Conservation (phyloP, 495 filamentous ascomycete genomes). For the Lichenothelia convexa region DNA sequence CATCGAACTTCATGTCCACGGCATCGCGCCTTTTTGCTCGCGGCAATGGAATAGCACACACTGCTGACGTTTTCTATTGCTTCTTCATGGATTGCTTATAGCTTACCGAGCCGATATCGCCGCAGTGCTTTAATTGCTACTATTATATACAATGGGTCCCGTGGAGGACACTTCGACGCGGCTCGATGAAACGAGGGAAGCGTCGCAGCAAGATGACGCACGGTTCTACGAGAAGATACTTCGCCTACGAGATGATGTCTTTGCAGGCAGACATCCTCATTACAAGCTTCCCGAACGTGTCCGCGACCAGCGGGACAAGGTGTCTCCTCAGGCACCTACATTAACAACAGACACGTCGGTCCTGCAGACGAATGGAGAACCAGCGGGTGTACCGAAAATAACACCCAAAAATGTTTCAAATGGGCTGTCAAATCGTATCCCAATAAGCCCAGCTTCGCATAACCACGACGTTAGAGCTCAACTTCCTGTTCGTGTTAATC, state of each 20-base stretch:
- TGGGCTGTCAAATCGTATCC: conserved; percentile 2
- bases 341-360: conserved; percentile 1
- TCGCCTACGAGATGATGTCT: conserved; percentile 55
- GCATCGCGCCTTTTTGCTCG: no score
- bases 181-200: no score
- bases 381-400: conserved; percentile 7
- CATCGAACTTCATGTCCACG: no score
- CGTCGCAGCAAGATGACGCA: conserved; percentile 12
- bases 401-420: background rate
- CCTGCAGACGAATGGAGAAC: conserved; percentile 11
- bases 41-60: no score
- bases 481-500: background rate
- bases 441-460: no score
- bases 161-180: no score
- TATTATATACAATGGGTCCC: no score
- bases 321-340: conserved; percentile 10
- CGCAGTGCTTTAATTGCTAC: no score
- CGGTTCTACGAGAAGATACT: conserved; percentile 51
- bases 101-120: no score
- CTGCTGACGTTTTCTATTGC: no score
- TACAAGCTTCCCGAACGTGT: conserved; percentile 48
- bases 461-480: no score
- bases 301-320: conserved; percentile 34
- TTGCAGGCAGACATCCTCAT: conserved; percentile 54
- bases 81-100: no score